These are phyloP conservation scores for Gracilaria gracilis DNA, from an alignment of 23 red algal species.

Conservation along the genomic window DNA sequence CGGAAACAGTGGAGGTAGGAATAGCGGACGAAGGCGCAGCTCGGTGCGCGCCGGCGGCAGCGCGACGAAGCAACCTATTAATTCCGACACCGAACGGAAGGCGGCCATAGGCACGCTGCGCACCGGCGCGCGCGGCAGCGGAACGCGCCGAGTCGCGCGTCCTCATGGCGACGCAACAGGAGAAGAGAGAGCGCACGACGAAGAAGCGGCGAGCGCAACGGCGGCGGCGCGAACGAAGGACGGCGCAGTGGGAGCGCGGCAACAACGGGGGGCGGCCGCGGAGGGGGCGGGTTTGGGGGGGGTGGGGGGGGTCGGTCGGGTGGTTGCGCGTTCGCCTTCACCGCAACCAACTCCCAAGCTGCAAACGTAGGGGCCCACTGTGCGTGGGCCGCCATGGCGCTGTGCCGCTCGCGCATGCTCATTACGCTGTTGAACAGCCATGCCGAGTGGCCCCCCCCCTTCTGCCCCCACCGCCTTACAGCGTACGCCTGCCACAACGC, in stretches of 20 bases:
- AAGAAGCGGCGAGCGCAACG: not conserved
- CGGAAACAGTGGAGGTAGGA: not conserved
- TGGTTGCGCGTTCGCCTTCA: too few relatives aligned
- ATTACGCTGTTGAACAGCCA: slow-evolving; percentile 4
- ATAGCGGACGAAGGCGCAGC: not conserved
- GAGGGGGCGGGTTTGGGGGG: too few relatives aligned
- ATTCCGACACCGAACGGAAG: slow-evolving; percentile 8
- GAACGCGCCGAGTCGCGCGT: slow-evolving; percentile 34
- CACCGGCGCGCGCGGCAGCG: not conserved
- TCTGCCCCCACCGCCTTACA: slow-evolving; percentile 4
- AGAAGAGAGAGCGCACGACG: not conserved
- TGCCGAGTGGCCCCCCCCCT: too few relatives aligned
- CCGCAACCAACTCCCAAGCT: too few relatives aligned
- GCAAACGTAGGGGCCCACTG: too few relatives aligned
- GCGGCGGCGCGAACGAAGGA: not conserved
- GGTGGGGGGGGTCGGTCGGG: not conserved
- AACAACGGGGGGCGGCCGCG: too few relatives aligned
- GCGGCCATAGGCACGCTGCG: not conserved
- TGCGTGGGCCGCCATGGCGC: too few relatives aligned
- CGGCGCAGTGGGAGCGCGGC: not conserved
- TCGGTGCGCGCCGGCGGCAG: not conserved
- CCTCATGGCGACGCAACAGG: slow-evolving; percentile 10
- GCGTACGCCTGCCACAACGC: not conserved
- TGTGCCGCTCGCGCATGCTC: not conserved
- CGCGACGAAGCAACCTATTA: slow-evolving; percentile 12